Evolutionary conservation across 2,329 filamentous ascomycete genomes (phyloP), one percentile per base, ranked within the genome.

Genomic region (Aspergillus brasiliensis): DNA sequence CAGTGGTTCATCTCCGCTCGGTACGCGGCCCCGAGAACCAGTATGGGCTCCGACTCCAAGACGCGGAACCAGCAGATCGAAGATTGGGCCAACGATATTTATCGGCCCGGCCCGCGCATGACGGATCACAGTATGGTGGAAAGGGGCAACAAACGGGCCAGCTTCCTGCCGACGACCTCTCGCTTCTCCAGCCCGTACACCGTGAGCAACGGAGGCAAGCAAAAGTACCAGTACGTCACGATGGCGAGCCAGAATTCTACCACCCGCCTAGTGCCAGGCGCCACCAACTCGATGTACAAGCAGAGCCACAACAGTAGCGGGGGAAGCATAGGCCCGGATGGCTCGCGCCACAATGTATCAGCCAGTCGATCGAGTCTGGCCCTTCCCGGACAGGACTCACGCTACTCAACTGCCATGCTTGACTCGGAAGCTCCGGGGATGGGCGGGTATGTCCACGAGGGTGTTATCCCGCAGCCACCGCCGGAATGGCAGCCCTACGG

Each of bases 401-500:
- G 83, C 48, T 84, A 83, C 64, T 85, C 84, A 2, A 83, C 79
- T 56, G 77, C 80, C 28, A 77, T 83, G 65, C 84, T 83, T 44
- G 83, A 86, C 25, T 84, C 83, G 10, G 91, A 94, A 51, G 89
- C 88, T 0, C 86, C 89, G 40, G 93, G 93, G 6, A 92, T 94
- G 7, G 88, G 91, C 34, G 94, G 93, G n/a, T 97, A 97, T 75
- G 96, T 98, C 58, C 94, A 98, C 73, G 93, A 97, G 75, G 85
- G 91, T 40, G 95, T 99, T 42, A 93, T 99, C 51, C 94, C 96
- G 28, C 95, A 99, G 73, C 95, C 95, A 38, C 95, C 95, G 8
- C 88, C 93, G 2, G 95, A 99, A 76, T 99, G 93, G 89, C 93
- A 97, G 80, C 95, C 95, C 0, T 98, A 96, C 73, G 95, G 94